Evolutionary conservation across 2,329 filamentous ascomycete genomes (phyloP).

Genomic region (Colletotrichum aenigma): DNA sequence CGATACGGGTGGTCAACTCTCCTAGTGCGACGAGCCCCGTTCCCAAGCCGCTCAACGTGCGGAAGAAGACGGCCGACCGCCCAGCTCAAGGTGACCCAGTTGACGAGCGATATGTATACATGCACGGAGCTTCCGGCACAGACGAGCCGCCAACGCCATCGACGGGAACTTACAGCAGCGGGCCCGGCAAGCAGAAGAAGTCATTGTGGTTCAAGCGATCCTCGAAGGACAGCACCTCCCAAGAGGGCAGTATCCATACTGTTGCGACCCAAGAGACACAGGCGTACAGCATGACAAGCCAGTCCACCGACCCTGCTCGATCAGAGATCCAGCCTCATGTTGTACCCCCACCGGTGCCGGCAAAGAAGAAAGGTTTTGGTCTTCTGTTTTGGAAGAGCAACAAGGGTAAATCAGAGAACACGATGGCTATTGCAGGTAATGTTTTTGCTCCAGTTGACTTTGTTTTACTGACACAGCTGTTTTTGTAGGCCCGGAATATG

Average conservation of each 20-base stretch:
- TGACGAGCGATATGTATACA: conserved; percentile 29
- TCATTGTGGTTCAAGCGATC: conserved; percentile 56
- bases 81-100: neutral
- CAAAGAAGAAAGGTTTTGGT: conserved; percentile 53
- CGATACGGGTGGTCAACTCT: conserved; percentile 60
- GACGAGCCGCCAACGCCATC: conserved; percentile 24
- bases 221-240: conserved; percentile 40
- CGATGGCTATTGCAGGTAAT: conserved; percentile 50
- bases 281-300: conserved; percentile 16
- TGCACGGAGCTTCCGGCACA: conserved; percentile 21
- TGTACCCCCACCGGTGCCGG: conserved; percentile 1
- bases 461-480: conserved; percentile 19
- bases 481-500: conserved; percentile 33
- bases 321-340: neutral
- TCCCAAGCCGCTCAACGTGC: conserved; percentile 44
- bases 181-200: conserved; percentile 46
- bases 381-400: conserved; percentile 61
- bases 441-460: neutral
- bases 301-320: conserved; percentile 17
- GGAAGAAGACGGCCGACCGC: conserved; percentile 36
- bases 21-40: conserved; percentile 40
- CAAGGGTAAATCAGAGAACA: conserved; percentile 44
- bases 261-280: conserved; percentile 13
- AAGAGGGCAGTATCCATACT: conserved; percentile 19
- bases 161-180: conserved; percentile 19